Conservation (phyloP, 106 monocot species). For the Allium sativum region DNA sequence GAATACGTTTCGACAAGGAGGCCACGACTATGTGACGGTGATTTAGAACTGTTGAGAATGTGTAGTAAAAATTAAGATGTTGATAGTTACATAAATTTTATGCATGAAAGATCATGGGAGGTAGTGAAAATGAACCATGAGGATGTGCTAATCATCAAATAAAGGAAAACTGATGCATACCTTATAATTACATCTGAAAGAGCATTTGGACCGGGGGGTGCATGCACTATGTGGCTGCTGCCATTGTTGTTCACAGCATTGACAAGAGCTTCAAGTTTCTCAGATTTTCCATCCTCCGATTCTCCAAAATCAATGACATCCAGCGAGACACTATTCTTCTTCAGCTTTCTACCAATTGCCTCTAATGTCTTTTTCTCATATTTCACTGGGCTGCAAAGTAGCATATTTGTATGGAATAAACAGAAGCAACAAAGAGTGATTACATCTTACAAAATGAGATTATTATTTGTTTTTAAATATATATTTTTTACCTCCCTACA, state of each 20-base stretch:
- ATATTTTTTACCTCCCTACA: constrained; percentile 95
- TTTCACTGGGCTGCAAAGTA: constrained; percentile 52
- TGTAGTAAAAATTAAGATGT: too few species aligned
- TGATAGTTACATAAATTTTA: too few species aligned
- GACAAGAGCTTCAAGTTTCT: constrained; percentile 82
- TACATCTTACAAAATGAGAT: constrained; percentile 14
- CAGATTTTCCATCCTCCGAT: constrained; percentile 74
- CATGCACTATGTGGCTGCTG: constrained; percentile 91
- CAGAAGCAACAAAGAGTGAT: neutral
- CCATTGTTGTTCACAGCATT: constrained; percentile 78
- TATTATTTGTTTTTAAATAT: constrained; percentile 97
- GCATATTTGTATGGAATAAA: constrained; percentile 3
- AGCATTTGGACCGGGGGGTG: constrained; percentile 62
- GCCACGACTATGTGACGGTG: too few species aligned
- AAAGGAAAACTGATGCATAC: constrained; percentile 8
- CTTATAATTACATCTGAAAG: constrained; percentile 93
- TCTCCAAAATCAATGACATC: constrained; percentile 96
- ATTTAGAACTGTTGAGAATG: too few species aligned
- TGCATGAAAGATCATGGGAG: too few species aligned
- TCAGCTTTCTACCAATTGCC: constrained; percentile 77
- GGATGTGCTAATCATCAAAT: neutral
- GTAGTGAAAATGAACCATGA: neutral
- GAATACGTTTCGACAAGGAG: too few species aligned
- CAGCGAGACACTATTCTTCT: constrained; percentile 94
- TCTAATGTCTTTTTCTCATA: constrained; percentile 77